These are phyloP conservation scores for Coniochaeta sp. DNA, from an alignment of 2,329 filamentous ascomycete species.

Conservation along the genomic window DNA sequence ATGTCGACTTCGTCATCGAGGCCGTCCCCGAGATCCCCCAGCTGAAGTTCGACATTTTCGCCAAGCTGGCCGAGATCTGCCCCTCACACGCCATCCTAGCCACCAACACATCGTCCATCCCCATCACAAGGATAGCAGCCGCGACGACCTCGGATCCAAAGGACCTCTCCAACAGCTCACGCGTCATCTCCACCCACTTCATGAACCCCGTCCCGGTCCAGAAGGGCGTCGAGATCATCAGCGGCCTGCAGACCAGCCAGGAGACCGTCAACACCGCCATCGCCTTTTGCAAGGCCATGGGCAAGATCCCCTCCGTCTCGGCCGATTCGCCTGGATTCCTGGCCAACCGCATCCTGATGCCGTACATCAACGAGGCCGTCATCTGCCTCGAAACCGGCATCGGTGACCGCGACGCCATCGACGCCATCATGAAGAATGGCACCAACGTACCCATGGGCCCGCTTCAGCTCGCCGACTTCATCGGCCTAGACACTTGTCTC, in stretches of 20 bases:
- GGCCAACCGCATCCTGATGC: constrained; percentile 96
- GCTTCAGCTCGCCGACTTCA: constrained; percentile 89
- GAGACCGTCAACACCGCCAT: constrained; percentile 76
- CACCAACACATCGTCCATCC: constrained; percentile 98
- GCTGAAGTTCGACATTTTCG: constrained; percentile 84
- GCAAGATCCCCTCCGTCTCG: constrained; percentile 81
- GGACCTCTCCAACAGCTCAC: constrained; percentile 72
- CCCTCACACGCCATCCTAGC: constrained; percentile 82
- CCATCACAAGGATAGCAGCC: constrained; percentile 91
- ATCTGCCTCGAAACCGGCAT: constrained; percentile 93
- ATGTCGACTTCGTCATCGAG: constrained; percentile 96
- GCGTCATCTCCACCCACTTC: constrained; percentile 93
- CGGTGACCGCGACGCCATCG: constrained; percentile 83
- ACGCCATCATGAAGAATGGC: constrained; percentile 98
- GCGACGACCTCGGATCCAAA: constrained; percentile 71
- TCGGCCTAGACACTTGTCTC: constrained; percentile 91
- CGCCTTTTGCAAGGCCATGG: constrained; percentile 83
- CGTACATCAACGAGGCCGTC: constrained; percentile 97
- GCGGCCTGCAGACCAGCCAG: constrained; percentile 81
- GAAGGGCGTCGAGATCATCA: constrained; percentile 96
- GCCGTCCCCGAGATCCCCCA: constrained; percentile 87
- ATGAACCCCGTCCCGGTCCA: constrained; percentile 99
- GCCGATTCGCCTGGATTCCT: constrained; percentile 91
- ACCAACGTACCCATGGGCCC: constrained; percentile 99
- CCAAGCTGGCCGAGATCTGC: constrained; percentile 71